Evolutionary conservation across 768 basidiomycete genomes (phyloP), one percentile per base, ranked within the genome.

Genomic region (Cubamyces lactineus): DNA sequence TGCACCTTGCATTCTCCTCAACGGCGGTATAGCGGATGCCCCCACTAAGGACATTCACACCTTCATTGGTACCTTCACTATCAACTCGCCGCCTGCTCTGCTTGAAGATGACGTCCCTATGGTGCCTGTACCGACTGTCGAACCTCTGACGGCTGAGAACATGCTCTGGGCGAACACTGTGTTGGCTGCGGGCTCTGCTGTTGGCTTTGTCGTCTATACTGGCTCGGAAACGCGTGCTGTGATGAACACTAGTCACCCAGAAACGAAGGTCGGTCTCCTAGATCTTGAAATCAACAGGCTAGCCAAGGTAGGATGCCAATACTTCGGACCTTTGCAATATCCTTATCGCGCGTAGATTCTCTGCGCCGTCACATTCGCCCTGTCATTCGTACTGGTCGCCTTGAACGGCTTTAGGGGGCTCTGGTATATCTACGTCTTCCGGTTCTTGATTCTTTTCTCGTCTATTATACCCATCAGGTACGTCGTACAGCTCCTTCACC

Each of bases 401-500:
- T 75, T 98, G 62, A 98, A 98, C 69, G 96, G 96, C 15, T 99
- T 98, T 79, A 80, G 96, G 21, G 96, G 97, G 4, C 81, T 85
- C 49, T 98, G 96, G 93, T 96, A 94, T 72, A 88, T 98, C 66
- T 98, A 98, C 71, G 89, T 98, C 30, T 91, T 98, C 77, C 86
- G 97, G 19, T 99, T 99, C 75, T 80, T 99, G 55, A 98, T 99
- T 71, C 82, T 99, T 21, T 99, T 98, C 77, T 98, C 96, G 51
- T 96, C 94, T 28, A 99, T 99, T 74, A 98, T 99, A 71, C 96
- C 97, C 24, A 99, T 99, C 77, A 96, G 94, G 96, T 93, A 52
- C 57, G 88, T 73, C 45, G 49, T 15, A 17, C 23, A 7, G 7
- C 0, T 51, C 51, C 21, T 26, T 43, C 38, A 28, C 30, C 51